Base-by-base conservation (phyloP, 306 rosid species). In the Lathyrus aphaca region DNA sequence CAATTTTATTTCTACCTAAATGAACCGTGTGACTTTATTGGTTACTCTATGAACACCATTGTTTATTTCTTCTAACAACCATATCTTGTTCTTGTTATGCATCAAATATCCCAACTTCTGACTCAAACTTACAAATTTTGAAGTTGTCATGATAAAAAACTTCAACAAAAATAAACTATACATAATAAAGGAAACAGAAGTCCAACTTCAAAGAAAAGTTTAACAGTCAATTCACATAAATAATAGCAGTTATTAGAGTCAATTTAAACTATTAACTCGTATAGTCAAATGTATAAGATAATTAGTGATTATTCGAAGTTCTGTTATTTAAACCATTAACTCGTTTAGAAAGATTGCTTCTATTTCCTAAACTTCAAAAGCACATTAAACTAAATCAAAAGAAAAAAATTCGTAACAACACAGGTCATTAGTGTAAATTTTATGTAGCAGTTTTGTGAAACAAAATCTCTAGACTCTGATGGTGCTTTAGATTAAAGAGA, bases 141-240 rank as follows among this genome's bases (percentile, higher is more conserved):
- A 3, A 27, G 58, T 15, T 15, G 10, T 11, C 40, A 42, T 7
- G 15, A 10, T n/a, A 37, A 44, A 62, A 62, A 30, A 45, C 44
- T 57, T 56, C 37, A 21, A 59, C 19, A 4, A 14, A 54, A 42
- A n/a, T n/a, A n/a, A 46, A 30, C 58, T 66, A 32, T 32, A 46
- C 21, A 56, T 14, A 40, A 10, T 19, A 43, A 23, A 9, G 39
- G 43, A 4, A 15, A 19, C 58, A 55, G 42, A 17, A 43, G 6
- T 35, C 11, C 11, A 65, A 19, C 50, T 40, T 57, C 3, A 10
- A 13, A 25, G 5, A 5, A n/a, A n/a, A n/a, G 15, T 21, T 21
- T 19, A 23, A 21, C n/a, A 53, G 43, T 23, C 54, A 39, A 50
- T 51, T 72, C 18, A 37, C 48, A 17, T 35, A 29, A 72, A 50